Conservation (phyloP, 2,329 filamentous ascomycete species). For the Rhexocercosporidium sp. region DNA sequence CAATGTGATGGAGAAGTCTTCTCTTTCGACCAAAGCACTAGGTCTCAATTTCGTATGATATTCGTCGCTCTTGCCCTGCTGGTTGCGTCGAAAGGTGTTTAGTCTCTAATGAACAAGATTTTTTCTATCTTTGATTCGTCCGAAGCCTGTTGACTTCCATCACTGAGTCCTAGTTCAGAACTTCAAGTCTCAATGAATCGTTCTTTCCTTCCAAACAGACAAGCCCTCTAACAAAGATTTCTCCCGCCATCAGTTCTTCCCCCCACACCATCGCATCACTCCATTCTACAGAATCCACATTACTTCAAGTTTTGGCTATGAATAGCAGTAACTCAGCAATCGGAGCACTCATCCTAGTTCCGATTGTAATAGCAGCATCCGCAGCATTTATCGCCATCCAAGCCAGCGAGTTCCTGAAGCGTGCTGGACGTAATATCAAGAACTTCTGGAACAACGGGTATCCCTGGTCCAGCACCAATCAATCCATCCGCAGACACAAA, state of each 20-base stretch:
- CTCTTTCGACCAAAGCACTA: too few relatives aligned
- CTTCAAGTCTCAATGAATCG: neutral
- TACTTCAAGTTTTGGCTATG: constrained; percentile 42
- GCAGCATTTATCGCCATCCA: constrained; percentile 43
- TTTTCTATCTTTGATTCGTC: too few relatives aligned
- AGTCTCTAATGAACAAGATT: too few relatives aligned
- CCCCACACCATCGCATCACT: constrained; percentile 11
- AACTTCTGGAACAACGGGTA: constrained; percentile 30
- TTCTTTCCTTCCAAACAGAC: neutral
- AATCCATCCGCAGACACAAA: constrained; percentile 36
- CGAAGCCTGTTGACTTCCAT: too few relatives aligned
- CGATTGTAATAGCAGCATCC: constrained; percentile 48
- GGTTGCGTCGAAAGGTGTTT: too few relatives aligned
- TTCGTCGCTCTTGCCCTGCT: too few relatives aligned
- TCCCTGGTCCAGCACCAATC: constrained; percentile 42
- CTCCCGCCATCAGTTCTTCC: neutral
- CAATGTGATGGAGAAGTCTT: too few relatives aligned
- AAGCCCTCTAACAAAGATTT: neutral
- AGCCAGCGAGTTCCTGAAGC: constrained; percentile 33
- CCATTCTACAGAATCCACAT: constrained; percentile 30
- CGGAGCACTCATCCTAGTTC: constrained; percentile 52
- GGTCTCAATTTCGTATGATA: too few relatives aligned
- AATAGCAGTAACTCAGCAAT: constrained; percentile 47
- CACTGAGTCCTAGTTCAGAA: too few relatives aligned
- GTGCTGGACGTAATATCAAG: constrained; percentile 29